phyloP scores from a whole-genome alignment of 1,284 basidiomycete genomes.

The Phylloporus sp. region DNA sequence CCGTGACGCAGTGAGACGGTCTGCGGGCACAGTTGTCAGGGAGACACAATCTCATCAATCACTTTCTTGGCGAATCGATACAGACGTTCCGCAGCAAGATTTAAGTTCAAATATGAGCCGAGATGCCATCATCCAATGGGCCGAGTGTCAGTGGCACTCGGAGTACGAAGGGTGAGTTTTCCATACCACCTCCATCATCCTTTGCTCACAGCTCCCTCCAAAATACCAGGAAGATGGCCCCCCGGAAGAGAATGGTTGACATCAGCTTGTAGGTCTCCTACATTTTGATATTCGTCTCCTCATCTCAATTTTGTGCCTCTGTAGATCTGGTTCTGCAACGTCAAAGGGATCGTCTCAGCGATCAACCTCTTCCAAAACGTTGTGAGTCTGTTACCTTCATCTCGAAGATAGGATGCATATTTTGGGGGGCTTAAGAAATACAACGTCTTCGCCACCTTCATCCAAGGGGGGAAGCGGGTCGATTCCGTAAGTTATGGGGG shows the following conservation, averaged over 20 bases:
- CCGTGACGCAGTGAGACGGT: slow-evolving; percentile 6
- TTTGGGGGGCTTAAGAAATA: background rate
- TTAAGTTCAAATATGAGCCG: background rate
- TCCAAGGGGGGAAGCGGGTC: background rate
- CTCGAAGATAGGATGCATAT: background rate
- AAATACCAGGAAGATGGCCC: background rate
- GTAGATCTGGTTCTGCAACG: background rate
- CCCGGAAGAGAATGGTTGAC: background rate
- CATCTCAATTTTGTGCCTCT: background rate
- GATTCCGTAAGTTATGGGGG: background rate
- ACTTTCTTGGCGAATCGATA: slow-evolving; percentile 20
- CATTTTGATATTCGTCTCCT: background rate
- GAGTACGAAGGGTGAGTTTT: background rate
- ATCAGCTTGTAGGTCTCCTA: background rate
- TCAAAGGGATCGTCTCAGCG: background rate
- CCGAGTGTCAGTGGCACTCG: background rate
- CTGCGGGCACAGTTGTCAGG: slow-evolving; percentile 9
- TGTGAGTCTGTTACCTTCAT: background rate
- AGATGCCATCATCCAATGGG: slow-evolving; percentile 11
- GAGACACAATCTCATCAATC: background rate
- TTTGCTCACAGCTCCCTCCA: background rate
- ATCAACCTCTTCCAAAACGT: background rate
- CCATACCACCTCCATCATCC: background rate
- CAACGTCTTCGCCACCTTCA: background rate
- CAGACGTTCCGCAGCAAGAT: background rate